Evolutionary conservation across 1,284 basidiomycete genomes (phyloP), one percentile per base, ranked within the genome.

Genomic region (Gomphus sp.): DNA sequence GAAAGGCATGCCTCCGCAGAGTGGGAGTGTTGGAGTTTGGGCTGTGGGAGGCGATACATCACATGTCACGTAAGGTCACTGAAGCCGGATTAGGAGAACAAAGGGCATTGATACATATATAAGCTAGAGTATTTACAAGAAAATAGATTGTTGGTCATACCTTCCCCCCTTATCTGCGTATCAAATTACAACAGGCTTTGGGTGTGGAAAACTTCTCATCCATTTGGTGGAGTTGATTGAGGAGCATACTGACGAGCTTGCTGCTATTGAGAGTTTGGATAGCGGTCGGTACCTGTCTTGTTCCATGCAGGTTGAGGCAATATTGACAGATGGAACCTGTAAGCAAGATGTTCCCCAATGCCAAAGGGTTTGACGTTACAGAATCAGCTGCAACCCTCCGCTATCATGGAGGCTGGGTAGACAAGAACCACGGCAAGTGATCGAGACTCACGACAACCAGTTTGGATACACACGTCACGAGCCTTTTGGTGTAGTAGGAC

Each of bases 401-500:
- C 64, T 88, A 89, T 69, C 89, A 82, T 62, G 82, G 81, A 52
- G 87, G 87, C 28, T 89, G 85, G 85, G 85, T 87, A 2, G 93
- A 97, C 79, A 97, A 96, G 80, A 80, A 93, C 65, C 76, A 81
- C 55, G 93, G 94, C 22, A 92, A 71, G 81, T 81, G 57, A 86
- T 93, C 67, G 86, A 89, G 81, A 89, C 86, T 48, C 74, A 78
- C 62, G 80, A 89, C 66, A 72, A 67, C 57, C 91, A 90, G 72
- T 75, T 93, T 60, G 79, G 77, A 4, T 94, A 91, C 74, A 91
- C 91, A 16, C 80, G 86, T 34, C 92, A 97, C 71, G 95, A 98
- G 73, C 94, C 96, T 16, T 87, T 97, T 66, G 96, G 95, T 65
- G 93, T 98, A 60, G 81, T 85, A 28, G 81, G 89, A 52, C 89